Conservation (phyloP, 768 basidiomycete species). For the Daedalea quercina region DNA sequence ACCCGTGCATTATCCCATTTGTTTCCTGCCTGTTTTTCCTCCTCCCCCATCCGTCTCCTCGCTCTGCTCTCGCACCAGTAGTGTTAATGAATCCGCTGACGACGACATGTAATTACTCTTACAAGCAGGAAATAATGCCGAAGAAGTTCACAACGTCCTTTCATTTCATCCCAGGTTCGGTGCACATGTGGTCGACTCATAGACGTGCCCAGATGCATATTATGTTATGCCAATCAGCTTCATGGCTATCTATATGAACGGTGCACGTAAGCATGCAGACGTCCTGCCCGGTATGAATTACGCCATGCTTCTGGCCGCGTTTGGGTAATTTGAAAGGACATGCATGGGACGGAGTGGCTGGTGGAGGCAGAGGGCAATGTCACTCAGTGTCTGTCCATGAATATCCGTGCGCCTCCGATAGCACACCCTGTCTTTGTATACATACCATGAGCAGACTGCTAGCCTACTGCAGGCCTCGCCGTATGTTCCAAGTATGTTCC, state of each 20-base stretch:
- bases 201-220: too few relatives aligned
- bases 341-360: background rate
- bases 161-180: background rate
- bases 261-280: background rate
- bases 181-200: too few relatives aligned
- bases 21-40: background rate
- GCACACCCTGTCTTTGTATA: too few relatives aligned
- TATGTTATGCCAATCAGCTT: background rate
- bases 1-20: too few relatives aligned
- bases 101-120: conserved; percentile 6
- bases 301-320: background rate
- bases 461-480: too few relatives aligned
- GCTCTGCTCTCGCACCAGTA: background rate
- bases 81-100: background rate
- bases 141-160: conserved; percentile 1
- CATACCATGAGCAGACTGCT: too few relatives aligned
- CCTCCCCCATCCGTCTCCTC: background rate
- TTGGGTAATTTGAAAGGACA: background rate
- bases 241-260: background rate
- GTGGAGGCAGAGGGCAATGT: background rate
- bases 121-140: conserved; percentile 1
- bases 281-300: background rate
- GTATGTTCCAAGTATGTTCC: too few relatives aligned
- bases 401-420: background rate
- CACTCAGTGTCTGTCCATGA: background rate